Conservation (phyloP, 73 alveolate species). For the Paramecium caudatum region DNA sequence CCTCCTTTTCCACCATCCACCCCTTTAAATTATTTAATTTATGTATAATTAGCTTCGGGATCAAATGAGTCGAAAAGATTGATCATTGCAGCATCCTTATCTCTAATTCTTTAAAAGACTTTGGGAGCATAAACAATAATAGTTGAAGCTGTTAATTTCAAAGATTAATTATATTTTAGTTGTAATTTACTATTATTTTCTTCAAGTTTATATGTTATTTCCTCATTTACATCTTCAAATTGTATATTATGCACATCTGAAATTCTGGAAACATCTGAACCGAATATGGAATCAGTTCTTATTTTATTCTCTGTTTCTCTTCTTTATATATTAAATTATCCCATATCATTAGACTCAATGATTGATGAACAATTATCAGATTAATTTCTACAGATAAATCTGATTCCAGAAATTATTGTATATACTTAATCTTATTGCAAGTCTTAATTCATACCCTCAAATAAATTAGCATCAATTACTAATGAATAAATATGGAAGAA, state of each 20-base stretch:
- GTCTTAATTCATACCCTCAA: conserved; percentile 2
- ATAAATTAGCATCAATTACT: neutral
- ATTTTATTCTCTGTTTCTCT: too few relatives aligned
- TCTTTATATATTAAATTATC: too few relatives aligned
- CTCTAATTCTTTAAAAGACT: neutral
- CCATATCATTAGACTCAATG: too few relatives aligned
- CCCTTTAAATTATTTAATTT: conserved; percentile 66
- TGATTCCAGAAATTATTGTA: conserved; percentile 2
- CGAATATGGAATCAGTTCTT: too few relatives aligned
- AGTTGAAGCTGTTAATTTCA: neutral
- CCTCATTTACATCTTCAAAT: neutral
- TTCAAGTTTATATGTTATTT: neutral
- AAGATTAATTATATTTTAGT: neutral
- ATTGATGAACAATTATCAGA: too few relatives aligned
- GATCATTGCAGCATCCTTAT: neutral
- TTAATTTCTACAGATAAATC: neutral
- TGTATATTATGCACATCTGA: neutral
- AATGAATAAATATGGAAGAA: neutral
- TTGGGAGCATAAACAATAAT: neutral
- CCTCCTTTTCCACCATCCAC: conserved; percentile 95
- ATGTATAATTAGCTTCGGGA: neutral
- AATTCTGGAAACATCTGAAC: too few relatives aligned
- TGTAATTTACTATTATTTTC: neutral
- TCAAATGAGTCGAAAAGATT: neutral
- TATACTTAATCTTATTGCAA: conserved; percentile 39